A percentile compares a stretch with the other conserved stretches of the same genome.
phyloP scores from a whole-genome alignment of 2,329 filamentous ascomycete species.

The Nemania sp. region DNA sequence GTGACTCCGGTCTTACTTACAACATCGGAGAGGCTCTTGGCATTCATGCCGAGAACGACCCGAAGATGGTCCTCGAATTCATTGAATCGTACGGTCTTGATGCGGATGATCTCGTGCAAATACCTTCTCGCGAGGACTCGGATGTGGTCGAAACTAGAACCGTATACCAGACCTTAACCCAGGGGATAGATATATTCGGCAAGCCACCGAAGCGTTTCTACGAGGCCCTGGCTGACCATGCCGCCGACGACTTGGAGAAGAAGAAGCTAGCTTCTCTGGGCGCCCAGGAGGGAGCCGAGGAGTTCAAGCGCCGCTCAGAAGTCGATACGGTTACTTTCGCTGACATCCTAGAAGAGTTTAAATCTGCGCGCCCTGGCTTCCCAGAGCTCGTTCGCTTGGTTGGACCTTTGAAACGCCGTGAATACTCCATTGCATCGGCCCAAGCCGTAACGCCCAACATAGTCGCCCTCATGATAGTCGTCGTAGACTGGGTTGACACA shows the following conservation, averaged over 20 bases:
- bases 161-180: constrained; percentile 85
- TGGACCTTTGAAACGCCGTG: constrained; percentile 88
- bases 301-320: constrained; percentile 91
- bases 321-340: constrained; percentile 91
- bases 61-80: constrained; percentile 77
- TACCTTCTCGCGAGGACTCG: constrained; percentile 80
- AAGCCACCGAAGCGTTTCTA: constrained; percentile 98
- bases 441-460: constrained; percentile 89
- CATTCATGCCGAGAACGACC: constrained; percentile 93
- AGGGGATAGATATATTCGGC: constrained; percentile 96
- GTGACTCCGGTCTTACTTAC: constrained; percentile 87
- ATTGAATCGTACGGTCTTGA: constrained; percentile 89
- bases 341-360: constrained; percentile 87
- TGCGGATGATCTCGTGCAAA: constrained; percentile 83
- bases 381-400: constrained; percentile 88
- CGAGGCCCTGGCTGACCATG: constrained; percentile 85
- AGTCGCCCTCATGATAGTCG: constrained; percentile 96
- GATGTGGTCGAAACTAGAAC: constrained; percentile 82
- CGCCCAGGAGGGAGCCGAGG: constrained; percentile 77
- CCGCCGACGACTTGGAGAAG: constrained; percentile 80
- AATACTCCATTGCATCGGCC: constrained; percentile 98
- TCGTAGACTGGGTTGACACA: constrained; percentile 92
- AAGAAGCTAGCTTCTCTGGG: constrained; percentile 77
- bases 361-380: constrained; percentile 85
- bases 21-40: constrained; percentile 97